Conservation (phyloP, 2,329 filamentous ascomycete species). For the Falciphora oryzae region DNA sequence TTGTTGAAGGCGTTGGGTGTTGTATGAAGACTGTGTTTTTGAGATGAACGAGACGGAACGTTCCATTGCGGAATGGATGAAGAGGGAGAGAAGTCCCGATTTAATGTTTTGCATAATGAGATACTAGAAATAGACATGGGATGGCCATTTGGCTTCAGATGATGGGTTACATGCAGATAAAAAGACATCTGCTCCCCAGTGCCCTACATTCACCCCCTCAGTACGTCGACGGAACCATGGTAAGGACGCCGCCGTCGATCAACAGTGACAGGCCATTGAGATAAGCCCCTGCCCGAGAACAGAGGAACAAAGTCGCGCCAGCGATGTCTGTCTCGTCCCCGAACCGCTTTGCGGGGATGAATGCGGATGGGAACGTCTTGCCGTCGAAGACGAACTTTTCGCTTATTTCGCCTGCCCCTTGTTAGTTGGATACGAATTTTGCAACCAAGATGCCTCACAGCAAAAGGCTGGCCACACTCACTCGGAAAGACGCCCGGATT, state of each 20-base stretch:
- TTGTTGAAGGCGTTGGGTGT: not conserved
- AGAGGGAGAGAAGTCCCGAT: not conserved
- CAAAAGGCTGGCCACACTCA: not conserved
- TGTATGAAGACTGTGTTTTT: no score
- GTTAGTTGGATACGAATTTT: not conserved
- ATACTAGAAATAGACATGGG: not conserved
- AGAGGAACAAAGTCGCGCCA: constrained; percentile 1
- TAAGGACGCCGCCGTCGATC: constrained; percentile 1
- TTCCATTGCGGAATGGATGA: not conserved
- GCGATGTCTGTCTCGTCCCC: constrained; percentile 6
- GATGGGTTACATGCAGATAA: not conserved
- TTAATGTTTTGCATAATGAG: not conserved
- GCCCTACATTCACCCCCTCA: not conserved
- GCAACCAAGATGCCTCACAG: not conserved
- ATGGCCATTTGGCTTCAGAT: not conserved
- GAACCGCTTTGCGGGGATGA: constrained; percentile 3
- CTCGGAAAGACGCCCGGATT: not conserved
- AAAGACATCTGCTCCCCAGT: no score
- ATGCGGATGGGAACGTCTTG: not conserved
- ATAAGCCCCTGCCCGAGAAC: constrained; percentile 1
- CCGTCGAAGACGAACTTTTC: not conserved
- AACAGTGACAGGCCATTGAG: constrained; percentile 3
- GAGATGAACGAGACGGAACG: not conserved
- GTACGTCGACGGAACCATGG: not conserved
- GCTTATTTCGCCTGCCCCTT: not conserved